phyloP scores from a whole-genome alignment of 2,329 filamentous ascomycete species.

The Trichophyton equinum region DNA sequence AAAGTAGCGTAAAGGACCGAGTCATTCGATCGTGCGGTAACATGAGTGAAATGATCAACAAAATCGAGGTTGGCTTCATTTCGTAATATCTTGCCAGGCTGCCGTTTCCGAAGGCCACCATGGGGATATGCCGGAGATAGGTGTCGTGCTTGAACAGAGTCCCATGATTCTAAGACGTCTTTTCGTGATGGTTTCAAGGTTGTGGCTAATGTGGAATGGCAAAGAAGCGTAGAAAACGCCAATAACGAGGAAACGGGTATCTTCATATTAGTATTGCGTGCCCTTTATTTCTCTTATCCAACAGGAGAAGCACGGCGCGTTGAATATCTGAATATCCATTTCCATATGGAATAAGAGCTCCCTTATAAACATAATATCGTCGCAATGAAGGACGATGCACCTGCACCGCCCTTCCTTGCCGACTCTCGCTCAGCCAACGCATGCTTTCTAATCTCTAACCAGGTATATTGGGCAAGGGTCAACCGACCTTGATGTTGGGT shows the following conservation, averaged over 20 bases:
- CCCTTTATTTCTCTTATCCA: background rate
- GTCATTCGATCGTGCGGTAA: background rate
- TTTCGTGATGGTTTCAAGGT: background rate
- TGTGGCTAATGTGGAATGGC: background rate
- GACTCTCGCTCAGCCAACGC: background rate
- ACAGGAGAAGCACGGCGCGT: background rate
- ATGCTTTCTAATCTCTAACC: background rate
- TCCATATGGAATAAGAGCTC: background rate
- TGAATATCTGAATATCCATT: background rate
- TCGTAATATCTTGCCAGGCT: background rate
- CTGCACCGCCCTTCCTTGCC: background rate
- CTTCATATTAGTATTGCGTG: background rate
- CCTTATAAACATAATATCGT: background rate
- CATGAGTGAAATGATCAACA: slow-evolving; percentile 4
- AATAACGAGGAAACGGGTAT: background rate
- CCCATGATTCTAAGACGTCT: background rate
- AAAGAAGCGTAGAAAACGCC: background rate
- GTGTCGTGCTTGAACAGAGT: background rate
- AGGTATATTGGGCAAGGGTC: background rate
- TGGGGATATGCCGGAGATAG: slow-evolving; percentile 5
- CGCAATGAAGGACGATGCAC: background rate
- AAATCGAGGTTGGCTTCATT: slow-evolving; percentile 8
- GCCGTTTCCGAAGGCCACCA: background rate
- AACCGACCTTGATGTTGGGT: background rate
- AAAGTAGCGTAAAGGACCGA: slow-evolving; percentile 4